phyloP scores from a whole-genome alignment of 2,329 filamentous ascomycete genomes.

The Fusarium agapanthi region DNA sequence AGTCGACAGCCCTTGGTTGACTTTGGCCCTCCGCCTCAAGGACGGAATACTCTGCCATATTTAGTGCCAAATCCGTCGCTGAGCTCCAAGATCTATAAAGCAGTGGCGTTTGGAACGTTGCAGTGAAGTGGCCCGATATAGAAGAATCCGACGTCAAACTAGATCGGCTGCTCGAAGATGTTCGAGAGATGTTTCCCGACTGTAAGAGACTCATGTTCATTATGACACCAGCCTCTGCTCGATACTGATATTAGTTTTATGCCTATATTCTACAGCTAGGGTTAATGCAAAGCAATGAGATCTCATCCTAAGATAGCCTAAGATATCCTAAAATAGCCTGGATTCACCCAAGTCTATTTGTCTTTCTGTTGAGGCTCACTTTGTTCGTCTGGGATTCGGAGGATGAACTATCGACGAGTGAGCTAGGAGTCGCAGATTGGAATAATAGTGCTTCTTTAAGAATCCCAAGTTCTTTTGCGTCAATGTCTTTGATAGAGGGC shows the following conservation, averaged over 20 bases:
- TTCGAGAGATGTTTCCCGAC: not conserved
- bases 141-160: not conserved
- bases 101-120: not conserved
- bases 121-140: not conserved
- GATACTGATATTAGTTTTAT: not conserved
- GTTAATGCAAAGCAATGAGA: not conserved
- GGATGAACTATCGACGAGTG: not conserved
- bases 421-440: not conserved
- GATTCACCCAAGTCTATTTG: not conserved
- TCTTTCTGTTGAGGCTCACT: not conserved
- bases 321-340: not conserved
- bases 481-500: not conserved
- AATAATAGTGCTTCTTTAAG: not conserved
- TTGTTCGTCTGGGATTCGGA: not conserved
- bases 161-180: not conserved
- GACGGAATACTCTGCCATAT: no score
- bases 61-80: accelerated
- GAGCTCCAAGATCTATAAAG: no score
- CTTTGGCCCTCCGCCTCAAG: no score
- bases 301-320: not conserved
- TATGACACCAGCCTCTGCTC: not conserved
- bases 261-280: not conserved
- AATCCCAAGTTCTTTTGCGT: not conserved
- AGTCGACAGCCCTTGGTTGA: no score
- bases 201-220: not conserved